Evolutionary conservation across 495 filamentous ascomycete species (phyloP).

Genomic region (Cetradonia linearis): DNA sequence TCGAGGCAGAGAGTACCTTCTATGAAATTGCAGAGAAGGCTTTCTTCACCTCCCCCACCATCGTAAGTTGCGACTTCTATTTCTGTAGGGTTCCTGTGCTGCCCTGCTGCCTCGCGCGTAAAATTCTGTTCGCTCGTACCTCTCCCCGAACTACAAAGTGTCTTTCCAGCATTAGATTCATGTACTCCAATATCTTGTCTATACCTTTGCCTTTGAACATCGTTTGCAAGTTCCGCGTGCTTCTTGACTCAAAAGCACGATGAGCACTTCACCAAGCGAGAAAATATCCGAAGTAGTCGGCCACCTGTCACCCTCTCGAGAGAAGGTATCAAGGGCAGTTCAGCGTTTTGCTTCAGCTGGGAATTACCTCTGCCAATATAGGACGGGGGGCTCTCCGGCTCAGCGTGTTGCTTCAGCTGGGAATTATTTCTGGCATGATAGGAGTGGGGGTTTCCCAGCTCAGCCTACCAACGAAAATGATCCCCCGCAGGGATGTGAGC

Average conservation of each 20-base stretch:
- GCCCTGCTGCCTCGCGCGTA: not conserved
- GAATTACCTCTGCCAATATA: not conserved
- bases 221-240: not conserved
- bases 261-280: not conserved
- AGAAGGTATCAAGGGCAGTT: not conserved
- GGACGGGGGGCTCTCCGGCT: not conserved
- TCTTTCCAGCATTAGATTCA: not conserved
- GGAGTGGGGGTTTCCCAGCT: not conserved
- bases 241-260: not conserved
- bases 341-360: not conserved
- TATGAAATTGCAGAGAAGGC: conserved; percentile 17
- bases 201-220: not conserved
- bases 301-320: not conserved
- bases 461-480: too few species aligned
- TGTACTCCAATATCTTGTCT: not conserved
- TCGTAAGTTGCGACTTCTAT: conserved; percentile 22
- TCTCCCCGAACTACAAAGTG: not conserved
- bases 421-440: not conserved
- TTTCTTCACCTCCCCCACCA: conserved; percentile 27
- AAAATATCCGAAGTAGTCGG: not conserved
- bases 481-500: too few species aligned
- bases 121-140: not conserved
- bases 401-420: not conserved
- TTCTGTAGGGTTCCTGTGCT: not conserved
- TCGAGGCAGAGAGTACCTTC: conserved; percentile 8